These are phyloP conservation scores for Rutstroemia sp. DNA, from an alignment of 2,329 filamentous ascomycete species.

Conservation along the genomic window DNA sequence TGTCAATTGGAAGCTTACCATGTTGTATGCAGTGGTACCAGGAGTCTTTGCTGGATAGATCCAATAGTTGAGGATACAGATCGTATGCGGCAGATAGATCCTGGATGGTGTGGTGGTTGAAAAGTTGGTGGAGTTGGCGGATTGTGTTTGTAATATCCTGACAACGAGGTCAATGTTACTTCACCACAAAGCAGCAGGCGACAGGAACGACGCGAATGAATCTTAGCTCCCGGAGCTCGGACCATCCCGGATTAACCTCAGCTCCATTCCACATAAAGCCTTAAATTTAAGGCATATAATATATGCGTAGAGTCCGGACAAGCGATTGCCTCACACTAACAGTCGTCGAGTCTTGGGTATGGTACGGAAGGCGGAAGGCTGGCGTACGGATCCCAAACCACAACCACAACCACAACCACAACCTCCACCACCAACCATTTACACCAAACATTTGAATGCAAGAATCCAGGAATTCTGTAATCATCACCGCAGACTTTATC, in stretches of 20 bases:
- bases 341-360: too few relatives aligned
- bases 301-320: neutral
- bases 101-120: constrained; percentile 18
- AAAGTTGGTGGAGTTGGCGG: constrained; percentile 5
- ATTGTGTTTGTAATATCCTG: constrained; percentile 19
- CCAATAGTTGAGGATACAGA: neutral
- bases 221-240: constrained; percentile 3
- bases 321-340: too few relatives aligned
- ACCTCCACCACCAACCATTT: too few relatives aligned
- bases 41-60: neutral
- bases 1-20: constrained; percentile 23
- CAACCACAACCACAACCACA: too few relatives aligned
- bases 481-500: too few relatives aligned
- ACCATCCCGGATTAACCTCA: neutral
- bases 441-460: too few relatives aligned
- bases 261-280: too few relatives aligned
- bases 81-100: constrained; percentile 1
- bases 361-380: too few relatives aligned
- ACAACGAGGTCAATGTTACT: constrained; percentile 16
- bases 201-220: constrained; percentile 8
- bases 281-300: neutral
- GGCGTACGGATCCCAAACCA: too few relatives aligned
- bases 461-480: too few relatives aligned
- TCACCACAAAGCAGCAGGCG: constrained; percentile 10
- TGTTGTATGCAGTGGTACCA: constrained; percentile 17